phyloP scores from a whole-genome alignment of 352 stramenopile genomes.

The Phytophthora aleatoria region DNA sequence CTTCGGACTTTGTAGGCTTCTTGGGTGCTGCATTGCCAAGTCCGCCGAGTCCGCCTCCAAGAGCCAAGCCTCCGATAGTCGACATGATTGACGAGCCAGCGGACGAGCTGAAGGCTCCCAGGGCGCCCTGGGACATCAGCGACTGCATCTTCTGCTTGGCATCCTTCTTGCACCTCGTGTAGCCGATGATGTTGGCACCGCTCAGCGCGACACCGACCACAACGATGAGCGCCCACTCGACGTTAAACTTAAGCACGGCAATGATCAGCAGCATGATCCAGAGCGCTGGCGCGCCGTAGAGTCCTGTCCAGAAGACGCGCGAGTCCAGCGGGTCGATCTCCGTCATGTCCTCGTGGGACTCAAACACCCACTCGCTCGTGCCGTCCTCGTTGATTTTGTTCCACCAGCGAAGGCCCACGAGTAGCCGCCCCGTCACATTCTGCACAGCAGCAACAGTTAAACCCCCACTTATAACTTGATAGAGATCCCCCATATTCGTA shows the following conservation, averaged over 20 bases:
- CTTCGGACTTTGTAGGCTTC: conserved; percentile 35
- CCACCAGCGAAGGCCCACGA: conserved; percentile 98
- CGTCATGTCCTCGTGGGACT: conserved; percentile 92
- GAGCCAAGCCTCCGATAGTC: conserved; percentile 70
- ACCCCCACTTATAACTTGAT: background rate
- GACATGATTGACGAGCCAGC: conserved; percentile 79
- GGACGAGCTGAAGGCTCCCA: conserved; percentile 70
- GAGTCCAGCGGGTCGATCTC: conserved; percentile 90
- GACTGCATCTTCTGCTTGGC: conserved; percentile 86
- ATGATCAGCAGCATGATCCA: conserved; percentile 94
- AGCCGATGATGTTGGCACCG: conserved; percentile 97
- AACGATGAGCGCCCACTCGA: conserved; percentile 94
- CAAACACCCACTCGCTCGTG: conserved; percentile 97
- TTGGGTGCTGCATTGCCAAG: conserved; percentile 12
- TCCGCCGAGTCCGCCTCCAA: conserved; percentile 39
- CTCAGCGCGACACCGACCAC: conserved; percentile 93
- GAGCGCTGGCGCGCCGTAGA: conserved; percentile 94
- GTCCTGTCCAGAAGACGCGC: conserved; percentile 94
- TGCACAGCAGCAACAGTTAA: conserved; percentile 25
- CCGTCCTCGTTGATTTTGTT: conserved; percentile 96
- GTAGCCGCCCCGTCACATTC: conserved; percentile 87
- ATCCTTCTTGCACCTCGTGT: conserved; percentile 97
- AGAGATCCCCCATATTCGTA: conserved; percentile 15
- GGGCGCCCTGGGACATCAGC: conserved; percentile 76
- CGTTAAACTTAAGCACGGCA: conserved; percentile 92